Evolutionary conservation across 129 eudicot species (phyloP).

Genomic region (Deinandra increscens): DNA sequence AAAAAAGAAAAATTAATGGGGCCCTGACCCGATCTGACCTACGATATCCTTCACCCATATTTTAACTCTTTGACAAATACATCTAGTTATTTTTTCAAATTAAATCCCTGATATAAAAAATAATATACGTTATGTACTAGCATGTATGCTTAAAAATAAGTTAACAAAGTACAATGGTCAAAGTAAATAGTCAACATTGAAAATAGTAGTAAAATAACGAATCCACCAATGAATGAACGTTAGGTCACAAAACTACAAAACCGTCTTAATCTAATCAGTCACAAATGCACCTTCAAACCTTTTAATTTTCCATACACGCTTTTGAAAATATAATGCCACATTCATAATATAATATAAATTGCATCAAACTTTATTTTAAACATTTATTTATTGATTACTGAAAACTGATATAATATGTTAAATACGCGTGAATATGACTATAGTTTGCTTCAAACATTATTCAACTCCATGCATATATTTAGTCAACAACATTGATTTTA

Average conservation of each 20-base stretch:
- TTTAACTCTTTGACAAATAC: too few relatives aligned
- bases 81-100: too few relatives aligned
- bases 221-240: constrained; percentile 16
- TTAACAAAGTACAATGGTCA: constrained; percentile 25
- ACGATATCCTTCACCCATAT: too few relatives aligned
- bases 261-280: constrained; percentile 20
- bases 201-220: neutral
- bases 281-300: constrained; percentile 14
- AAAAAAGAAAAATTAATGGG: too few relatives aligned
- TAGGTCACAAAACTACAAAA: constrained; percentile 22
- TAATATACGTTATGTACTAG: neutral
- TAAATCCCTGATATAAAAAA: too few relatives aligned
- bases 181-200: constrained; percentile 22
- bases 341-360: neutral
- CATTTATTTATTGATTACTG: neutral
- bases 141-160: constrained; percentile 1
- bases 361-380: neutral
- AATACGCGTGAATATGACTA: too few relatives aligned
- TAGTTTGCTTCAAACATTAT: too few relatives aligned
- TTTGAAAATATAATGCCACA: constrained; percentile 11
- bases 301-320: constrained; percentile 19
- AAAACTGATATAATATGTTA: too few relatives aligned
- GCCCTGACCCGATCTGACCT: too few relatives aligned
- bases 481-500: too few relatives aligned
- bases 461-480: too few relatives aligned